Percentiles rank a stretch among this genome's conserved stretches.
Conservation (phyloP, 208 protist species). For the Crithidia bombi region DNA sequence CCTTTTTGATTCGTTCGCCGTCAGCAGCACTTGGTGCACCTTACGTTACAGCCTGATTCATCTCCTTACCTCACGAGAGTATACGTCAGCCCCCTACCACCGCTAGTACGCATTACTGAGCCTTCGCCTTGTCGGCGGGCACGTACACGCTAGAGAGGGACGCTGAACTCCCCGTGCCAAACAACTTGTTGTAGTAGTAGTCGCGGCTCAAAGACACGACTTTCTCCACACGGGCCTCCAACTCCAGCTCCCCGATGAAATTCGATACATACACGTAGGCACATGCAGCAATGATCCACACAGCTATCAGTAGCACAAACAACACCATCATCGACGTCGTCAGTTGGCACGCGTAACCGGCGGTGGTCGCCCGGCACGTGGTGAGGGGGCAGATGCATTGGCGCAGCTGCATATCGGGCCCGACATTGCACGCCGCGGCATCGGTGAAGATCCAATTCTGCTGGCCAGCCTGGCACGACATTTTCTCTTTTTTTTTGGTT, state of each 20-base stretch:
- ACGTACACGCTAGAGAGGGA: conserved; percentile 19
- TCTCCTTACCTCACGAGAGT: too few species aligned
- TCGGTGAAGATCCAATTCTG: conserved; percentile 76
- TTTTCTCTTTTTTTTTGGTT: too few species aligned
- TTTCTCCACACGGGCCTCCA: conserved; percentile 37
- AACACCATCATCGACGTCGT: conserved; percentile 69
- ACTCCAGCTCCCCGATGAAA: conserved; percentile 46
- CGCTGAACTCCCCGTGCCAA: conserved; percentile 44
- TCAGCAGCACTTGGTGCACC: too few species aligned
- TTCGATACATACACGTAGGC: conserved; percentile 79
- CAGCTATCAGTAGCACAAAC: conserved; percentile 50
- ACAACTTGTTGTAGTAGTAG: conserved; percentile 85
- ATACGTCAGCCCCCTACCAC: too few species aligned
- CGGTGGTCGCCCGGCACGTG: conserved; percentile 45
- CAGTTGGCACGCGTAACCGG: conserved; percentile 58
- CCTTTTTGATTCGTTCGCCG: too few species aligned
- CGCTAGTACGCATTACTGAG: too few species aligned
- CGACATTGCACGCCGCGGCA: conserved; percentile 73
- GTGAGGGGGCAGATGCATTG: conserved; percentile 84
- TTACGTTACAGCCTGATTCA: too few species aligned
- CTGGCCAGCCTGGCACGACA: conserved; percentile 58
- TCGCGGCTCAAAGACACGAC: conserved; percentile 36
- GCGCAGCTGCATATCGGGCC: conserved; percentile 52
- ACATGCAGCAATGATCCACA: conserved; percentile 66
- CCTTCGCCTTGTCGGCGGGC: conserved; percentile 1